Evolutionary conservation across 495 filamentous ascomycete species (phyloP).

Genomic region (Eremomyces bilateralis): DNA sequence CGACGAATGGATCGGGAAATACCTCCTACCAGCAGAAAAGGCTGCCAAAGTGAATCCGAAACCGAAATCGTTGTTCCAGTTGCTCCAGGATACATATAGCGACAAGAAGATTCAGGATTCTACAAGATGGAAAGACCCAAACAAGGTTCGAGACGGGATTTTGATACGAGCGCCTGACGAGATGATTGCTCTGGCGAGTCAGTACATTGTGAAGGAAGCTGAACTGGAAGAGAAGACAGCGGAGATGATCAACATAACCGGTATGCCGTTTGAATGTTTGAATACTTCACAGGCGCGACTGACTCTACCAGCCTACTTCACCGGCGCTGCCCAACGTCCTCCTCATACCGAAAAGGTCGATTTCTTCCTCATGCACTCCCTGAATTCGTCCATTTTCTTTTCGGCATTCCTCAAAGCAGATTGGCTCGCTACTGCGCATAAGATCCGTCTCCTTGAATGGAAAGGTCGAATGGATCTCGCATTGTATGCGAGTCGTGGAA

Average conservation of each 20-base stretch:
- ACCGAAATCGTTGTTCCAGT: constrained; percentile 28
- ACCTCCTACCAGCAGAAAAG: constrained; percentile 33
- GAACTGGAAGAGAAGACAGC: constrained; percentile 44
- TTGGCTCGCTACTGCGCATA: constrained; percentile 21
- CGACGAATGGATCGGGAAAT: constrained; percentile 23
- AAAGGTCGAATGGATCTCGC: constrained; percentile 48
- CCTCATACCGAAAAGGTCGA: constrained; percentile 48
- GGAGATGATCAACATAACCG: constrained; percentile 51
- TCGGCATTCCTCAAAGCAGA: constrained; percentile 24
- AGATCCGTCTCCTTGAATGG: constrained; percentile 50
- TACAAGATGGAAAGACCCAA: constrained; percentile 28
- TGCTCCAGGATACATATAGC: constrained; percentile 34
- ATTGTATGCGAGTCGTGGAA: constrained; percentile 39
- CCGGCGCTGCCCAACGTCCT: constrained; percentile 35
- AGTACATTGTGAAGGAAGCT: constrained; percentile 35
- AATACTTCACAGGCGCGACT: constrained; percentile 4
- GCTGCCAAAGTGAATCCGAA: constrained; percentile 17
- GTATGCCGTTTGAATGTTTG: constrained; percentile 17
- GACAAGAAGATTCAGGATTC: constrained; percentile 32
- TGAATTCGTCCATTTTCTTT: constrained; percentile 44
- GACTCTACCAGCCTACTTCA: constrained; percentile 48
- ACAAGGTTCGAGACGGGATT: constrained; percentile 47
- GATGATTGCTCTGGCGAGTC: constrained; percentile 35
- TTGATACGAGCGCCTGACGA: constrained; percentile 36
- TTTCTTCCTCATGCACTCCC: constrained; percentile 59